phyloP scores from a whole-genome alignment of 2,329 filamentous ascomycete genomes.

The Peltaster fructicola region DNA sequence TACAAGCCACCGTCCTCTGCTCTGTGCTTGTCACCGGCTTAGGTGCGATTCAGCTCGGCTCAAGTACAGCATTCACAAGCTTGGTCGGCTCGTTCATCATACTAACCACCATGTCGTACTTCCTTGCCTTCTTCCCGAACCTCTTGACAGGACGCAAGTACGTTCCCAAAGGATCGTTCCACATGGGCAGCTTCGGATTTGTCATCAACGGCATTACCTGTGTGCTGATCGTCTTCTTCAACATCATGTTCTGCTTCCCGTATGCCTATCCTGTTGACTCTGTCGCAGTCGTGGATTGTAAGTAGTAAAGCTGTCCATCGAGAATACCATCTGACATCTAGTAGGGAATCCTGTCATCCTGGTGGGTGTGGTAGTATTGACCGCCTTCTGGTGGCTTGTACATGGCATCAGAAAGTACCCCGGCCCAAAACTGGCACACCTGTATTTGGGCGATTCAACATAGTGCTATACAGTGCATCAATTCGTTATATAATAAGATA shows the following conservation, averaged over 20 bases:
- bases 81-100: conserved; percentile 21
- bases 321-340: conserved; percentile 23
- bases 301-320: conserved; percentile 11
- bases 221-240: conserved; percentile 19
- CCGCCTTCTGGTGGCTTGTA: conserved; percentile 33
- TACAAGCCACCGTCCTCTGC: conserved; percentile 40
- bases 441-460: no score
- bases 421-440: conserved; percentile 30
- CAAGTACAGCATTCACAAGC: conserved; percentile 18
- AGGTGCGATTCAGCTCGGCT: conserved; percentile 18
- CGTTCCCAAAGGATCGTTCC: conserved; percentile 18
- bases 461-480: no score
- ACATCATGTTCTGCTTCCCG: conserved; percentile 21
- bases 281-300: conserved; percentile 19
- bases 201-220: conserved; percentile 17
- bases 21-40: conserved; percentile 30
- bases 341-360: conserved; percentile 37
- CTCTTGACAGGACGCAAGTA: conserved; percentile 16
- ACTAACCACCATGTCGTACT: conserved; percentile 18
- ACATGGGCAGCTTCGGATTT: conserved; percentile 18
- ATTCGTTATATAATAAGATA: conserved; percentile 35
- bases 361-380: conserved; percentile 30
- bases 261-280: conserved; percentile 13
- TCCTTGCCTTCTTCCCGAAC: conserved; percentile 20
- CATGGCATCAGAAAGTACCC: conserved; percentile 32